phyloP scores from a whole-genome alignment of 495 filamentous ascomycete genomes.

The Lentithecium fluviatile region DNA sequence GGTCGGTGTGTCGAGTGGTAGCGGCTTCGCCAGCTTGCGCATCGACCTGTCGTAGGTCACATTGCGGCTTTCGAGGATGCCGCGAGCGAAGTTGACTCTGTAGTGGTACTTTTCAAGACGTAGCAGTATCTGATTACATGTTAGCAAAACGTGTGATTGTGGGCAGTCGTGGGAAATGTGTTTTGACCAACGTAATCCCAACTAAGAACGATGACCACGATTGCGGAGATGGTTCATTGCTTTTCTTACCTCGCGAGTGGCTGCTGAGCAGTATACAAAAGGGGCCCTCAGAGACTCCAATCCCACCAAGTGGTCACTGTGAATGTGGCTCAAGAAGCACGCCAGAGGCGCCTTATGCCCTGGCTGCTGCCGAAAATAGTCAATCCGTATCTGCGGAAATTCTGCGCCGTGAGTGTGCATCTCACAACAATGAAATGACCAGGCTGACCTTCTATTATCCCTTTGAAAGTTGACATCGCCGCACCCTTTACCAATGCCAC shows the following conservation, averaged over 20 bases:
- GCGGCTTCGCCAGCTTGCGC: constrained; percentile 70
- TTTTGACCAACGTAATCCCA: no score
- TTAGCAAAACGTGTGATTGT: no score
- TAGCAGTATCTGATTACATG: constrained; percentile 55
- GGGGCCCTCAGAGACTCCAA: constrained; percentile 73
- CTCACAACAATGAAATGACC: constrained; percentile 8
- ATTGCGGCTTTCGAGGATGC: constrained; percentile 69
- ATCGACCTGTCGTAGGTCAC: constrained; percentile 71
- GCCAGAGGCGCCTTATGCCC: constrained; percentile 65
- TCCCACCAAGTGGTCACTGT: constrained; percentile 85
- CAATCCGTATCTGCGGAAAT: constrained; percentile 74
- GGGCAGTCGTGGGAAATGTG: no score
- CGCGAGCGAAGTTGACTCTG: constrained; percentile 73
- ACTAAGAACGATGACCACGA: no score
- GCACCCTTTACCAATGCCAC: no score
- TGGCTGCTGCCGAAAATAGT: constrained; percentile 71
- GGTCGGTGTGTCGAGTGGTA: constrained; percentile 81
- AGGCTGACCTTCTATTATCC: constrained; percentile 57
- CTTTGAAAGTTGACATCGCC: constrained; percentile 80
- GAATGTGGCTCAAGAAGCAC: constrained; percentile 90
- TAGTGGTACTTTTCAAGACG: constrained; percentile 73
- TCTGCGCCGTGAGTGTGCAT: constrained; percentile 45
- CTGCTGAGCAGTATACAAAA: constrained; percentile 87
- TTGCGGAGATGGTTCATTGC: no score
- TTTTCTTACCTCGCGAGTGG: constrained; percentile 66